Evolutionary conservation across 192 early-diverging fungal species (phyloP), one percentile per base, ranked within the genome.

Genomic region (Paraglomus brasilianum): DNA sequence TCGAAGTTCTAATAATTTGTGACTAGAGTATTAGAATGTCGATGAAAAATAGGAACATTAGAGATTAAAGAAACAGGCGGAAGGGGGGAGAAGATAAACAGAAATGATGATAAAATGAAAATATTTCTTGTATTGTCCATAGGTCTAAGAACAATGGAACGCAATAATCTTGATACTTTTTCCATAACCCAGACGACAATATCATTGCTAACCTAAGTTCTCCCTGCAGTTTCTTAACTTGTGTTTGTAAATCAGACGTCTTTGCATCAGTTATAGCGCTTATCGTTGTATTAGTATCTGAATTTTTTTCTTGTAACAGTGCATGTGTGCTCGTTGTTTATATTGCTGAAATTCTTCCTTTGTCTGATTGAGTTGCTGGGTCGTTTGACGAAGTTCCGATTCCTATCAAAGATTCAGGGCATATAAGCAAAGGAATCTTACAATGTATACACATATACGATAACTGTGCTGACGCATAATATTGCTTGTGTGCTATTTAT

Each of bases 331-430:
- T 1, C 84, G 73, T 49, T 79, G 75, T 58, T 83, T 83, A 53
- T 86, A 86, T 63, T 82, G 81, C 30, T 86, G 81, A 75, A 80
- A 86, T 56, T 86, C 81, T 4, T 51, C 42, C 17, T 80, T 80
- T 0, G 74, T 55, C 44, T 82, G 81, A n/a, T 70, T 73, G 5
- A 77, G 39, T 21, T 86, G 84, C 13, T 66, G 39, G 42, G 72
- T 76, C 36, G 78, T 39, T 61, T 86, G 84, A 7, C 74, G 64
- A 40, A 76, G 70, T 74, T 77, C 80, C 4, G 74, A 72, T 71
- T 86, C 84, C 82, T 82, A 57, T 10, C 36, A 50, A 21, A 10
- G n/a, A n/a, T n/a, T n/a, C n/a, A 41, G 53, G 60, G 11, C 22
- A 8, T 55, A 30, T 53, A 19, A 59, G 19, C n/a, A n/a, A n/a